These are phyloP conservation scores for Phytophthora aleatoria DNA, from an alignment of 352 stramenopile species.

Conservation along the genomic window DNA sequence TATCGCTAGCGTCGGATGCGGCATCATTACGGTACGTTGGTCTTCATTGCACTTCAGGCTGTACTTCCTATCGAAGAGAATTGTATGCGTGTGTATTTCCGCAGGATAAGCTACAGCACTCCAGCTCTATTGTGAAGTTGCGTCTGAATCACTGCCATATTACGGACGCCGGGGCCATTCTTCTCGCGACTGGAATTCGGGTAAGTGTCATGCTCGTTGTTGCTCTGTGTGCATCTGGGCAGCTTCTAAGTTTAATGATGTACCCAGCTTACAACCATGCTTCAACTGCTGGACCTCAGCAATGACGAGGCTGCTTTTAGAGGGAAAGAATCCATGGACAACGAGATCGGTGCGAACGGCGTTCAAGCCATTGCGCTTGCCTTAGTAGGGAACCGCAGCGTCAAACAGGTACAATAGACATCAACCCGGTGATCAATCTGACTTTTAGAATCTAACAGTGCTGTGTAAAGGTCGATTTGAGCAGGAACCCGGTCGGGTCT, in stretches of 20 bases:
- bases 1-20: slow-evolving; percentile 27
- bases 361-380: slow-evolving; percentile 34
- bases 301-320: slow-evolving; percentile 35
- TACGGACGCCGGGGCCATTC: slow-evolving; percentile 44
- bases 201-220: slow-evolving; percentile 17
- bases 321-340: slow-evolving; percentile 32
- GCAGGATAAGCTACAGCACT: slow-evolving; percentile 27
- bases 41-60: background rate
- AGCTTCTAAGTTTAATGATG: background rate
- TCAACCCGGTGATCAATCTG: background rate
- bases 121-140: slow-evolving; percentile 25
- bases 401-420: slow-evolving; percentile 18
- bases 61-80: too few relatives aligned
- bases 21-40: slow-evolving; percentile 24
- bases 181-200: slow-evolving; percentile 46
- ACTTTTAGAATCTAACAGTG: background rate
- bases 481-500: slow-evolving; percentile 37
- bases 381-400: slow-evolving; percentile 37
- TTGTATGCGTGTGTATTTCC: background rate
- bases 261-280: slow-evolving; percentile 4
- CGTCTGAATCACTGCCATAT: slow-evolving; percentile 51
- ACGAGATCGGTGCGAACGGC: slow-evolving; percentile 36
- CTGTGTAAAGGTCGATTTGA: slow-evolving; percentile 30
- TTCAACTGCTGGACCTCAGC: slow-evolving; percentile 44
- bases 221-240: background rate